Evolutionary conservation across 305 asterid genomes (phyloP).

Genomic region (Euphrasia arctica): DNA sequence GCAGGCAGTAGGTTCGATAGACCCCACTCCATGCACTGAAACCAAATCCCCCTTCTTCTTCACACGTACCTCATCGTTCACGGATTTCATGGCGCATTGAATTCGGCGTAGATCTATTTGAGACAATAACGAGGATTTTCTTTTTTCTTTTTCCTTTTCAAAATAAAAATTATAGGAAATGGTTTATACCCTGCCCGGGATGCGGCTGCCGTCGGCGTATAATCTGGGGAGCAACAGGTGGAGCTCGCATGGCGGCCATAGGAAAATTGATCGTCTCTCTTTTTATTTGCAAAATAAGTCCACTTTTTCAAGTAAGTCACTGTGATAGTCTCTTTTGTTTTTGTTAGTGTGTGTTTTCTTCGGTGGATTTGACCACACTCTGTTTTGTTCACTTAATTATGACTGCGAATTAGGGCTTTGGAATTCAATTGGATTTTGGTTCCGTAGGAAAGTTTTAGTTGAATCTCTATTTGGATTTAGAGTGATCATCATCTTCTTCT

Average conservation of each 20-base stretch:
- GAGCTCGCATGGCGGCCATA: slow-evolving; percentile 32
- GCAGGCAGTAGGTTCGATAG: slow-evolving; percentile 20
- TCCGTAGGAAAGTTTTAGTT: not conserved
- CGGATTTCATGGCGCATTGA: slow-evolving; percentile 49
- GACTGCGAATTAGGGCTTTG: slow-evolving; percentile 9
- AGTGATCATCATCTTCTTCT: slow-evolving; percentile 13
- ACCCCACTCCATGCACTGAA: slow-evolving; percentile 47
- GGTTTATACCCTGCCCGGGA: slow-evolving; percentile 57
- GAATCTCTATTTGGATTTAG: slow-evolving; percentile 12
- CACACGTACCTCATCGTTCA: slow-evolving; percentile 43
- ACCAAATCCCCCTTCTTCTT: slow-evolving; percentile 10
- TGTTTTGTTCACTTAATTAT: not conserved
- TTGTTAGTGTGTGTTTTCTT: not conserved
- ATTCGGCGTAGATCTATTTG: slow-evolving; percentile 41
- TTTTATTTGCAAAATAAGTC: slow-evolving; percentile 34
- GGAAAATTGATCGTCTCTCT: slow-evolving; percentile 31
- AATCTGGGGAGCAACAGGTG: slow-evolving; percentile 35
- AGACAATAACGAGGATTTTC: not conserved
- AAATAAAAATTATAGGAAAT: slow-evolving; percentile 22
- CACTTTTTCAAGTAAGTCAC: slow-evolving; percentile 36
- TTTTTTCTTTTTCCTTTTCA: not conserved
- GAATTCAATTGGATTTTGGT: slow-evolving; percentile 7
- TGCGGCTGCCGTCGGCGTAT: slow-evolving; percentile 48
- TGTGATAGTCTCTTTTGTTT: not conserved
- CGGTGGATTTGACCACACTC: not conserved